These are phyloP conservation scores for Lactuca sativa DNA, from an alignment of 129 eudicot species.

Conservation along the genomic window DNA sequence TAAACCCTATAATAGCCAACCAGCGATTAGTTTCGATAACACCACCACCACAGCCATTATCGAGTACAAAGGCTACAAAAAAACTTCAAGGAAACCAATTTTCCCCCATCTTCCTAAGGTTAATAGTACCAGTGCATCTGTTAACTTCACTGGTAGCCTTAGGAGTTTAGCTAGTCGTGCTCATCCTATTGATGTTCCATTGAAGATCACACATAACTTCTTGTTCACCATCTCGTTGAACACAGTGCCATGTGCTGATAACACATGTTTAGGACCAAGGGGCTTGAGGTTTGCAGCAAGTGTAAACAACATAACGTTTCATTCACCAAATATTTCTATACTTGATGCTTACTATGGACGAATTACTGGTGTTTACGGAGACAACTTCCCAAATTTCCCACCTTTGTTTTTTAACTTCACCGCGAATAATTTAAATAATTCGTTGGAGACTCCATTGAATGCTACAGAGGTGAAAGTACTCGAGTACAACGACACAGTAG, in stretches of 20 bases:
- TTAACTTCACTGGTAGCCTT: constrained; percentile 36
- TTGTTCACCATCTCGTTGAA: constrained; percentile 45
- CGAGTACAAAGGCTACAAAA: constrained; percentile 26
- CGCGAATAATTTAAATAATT: constrained; percentile 10
- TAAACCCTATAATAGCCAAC: constrained; percentile 28
- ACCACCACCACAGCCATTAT: constrained; percentile 50
- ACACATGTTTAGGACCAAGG: constrained; percentile 45
- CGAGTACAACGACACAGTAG: constrained; percentile 34
- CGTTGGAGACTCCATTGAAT: constrained; percentile 17
- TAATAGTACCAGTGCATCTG: constrained; percentile 40
- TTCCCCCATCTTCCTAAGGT: constrained; percentile 42
- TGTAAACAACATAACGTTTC: constrained; percentile 53
- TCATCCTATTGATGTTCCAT: constrained; percentile 45
- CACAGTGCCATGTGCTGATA: constrained; percentile 38
- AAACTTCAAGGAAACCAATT: background rate
- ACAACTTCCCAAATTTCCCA: constrained; percentile 45
- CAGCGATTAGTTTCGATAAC: constrained; percentile 20
- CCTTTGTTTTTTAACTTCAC: constrained; percentile 49
- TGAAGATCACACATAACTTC: constrained; percentile 24
- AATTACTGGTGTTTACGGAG: constrained; percentile 41
- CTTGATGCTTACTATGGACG: constrained; percentile 46
- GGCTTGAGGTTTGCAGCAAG: constrained; percentile 54
- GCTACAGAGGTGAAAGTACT: constrained; percentile 35
- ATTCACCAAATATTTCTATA: constrained; percentile 35
- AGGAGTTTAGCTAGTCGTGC: constrained; percentile 40